Evolutionary conservation across 805 yeast species (phyloP), one percentile per base, ranked within the genome.

Genomic region (Suhomyces emberorum): DNA sequence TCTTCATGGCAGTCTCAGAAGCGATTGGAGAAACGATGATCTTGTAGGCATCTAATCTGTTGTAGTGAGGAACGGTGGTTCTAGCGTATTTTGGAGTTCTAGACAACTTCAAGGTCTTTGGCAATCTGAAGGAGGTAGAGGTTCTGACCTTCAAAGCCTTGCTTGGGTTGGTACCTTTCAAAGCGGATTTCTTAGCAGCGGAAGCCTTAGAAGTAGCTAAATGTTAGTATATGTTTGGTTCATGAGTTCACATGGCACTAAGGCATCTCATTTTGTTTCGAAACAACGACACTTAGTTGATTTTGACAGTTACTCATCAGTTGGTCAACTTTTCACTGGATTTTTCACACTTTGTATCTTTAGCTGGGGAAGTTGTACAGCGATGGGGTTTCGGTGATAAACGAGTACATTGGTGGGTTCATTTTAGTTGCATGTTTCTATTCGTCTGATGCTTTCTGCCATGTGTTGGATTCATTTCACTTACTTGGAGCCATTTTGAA

Each of bases 1-100:
- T 87, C 85, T 93, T 91, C 86, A 93, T 88, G 66, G 98, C 96
- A 57, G 96, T 87, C 81, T 93, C 98, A 60, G 95, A 81, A 70
- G 91, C 91, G 74, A 91, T 81, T 77, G 97, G 97, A 59, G 87
- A 76, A 71, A 86, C 84, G 67, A 93, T 81, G 67, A 88, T 74
- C 76, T 87, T 88, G 93, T 85, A 84, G 63, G 95, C 85, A 72
- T 93, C 98, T 66, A 87, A 72, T 81, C 98, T 93, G 75, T 83
- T 81, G 83, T 83, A 84, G 79, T 93, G 98, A 65, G 97, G 95
- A 61, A 93, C 95, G 58, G 96, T 72, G 80, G 88, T 93, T 72
- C 86, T 74, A 62, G 95, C 86, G 77, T 91, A 91, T 74, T 83
- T 85, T 76, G 98, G 98, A 65, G 81, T 62, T 79, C 96, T 88